These are phyloP conservation scores for Xylariaceae sp. DNA, from an alignment of 2,329 filamentous ascomycete species.

Conservation along the genomic window DNA sequence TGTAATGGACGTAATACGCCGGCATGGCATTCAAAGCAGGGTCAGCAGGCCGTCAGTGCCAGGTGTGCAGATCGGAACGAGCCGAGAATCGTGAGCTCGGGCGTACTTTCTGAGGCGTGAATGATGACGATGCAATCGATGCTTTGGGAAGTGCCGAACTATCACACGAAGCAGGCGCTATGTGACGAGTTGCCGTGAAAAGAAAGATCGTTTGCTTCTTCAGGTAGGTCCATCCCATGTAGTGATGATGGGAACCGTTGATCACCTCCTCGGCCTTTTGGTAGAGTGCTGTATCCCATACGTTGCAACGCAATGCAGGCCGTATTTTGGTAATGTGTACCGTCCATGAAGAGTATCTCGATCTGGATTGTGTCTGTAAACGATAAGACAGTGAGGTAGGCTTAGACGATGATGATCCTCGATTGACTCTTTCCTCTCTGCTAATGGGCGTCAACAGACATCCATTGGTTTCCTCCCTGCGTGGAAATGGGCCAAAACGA, in stretches of 20 bases:
- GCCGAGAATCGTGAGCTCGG: no score
- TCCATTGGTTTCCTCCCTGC: conserved; percentile 23
- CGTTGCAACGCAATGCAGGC: background rate
- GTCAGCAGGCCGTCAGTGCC: no score
- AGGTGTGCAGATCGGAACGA: no score
- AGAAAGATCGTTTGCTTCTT: no score
- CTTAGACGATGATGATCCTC: background rate
- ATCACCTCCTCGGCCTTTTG: background rate
- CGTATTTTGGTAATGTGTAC: background rate
- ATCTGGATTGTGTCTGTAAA: background rate
- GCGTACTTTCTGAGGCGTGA: no score
- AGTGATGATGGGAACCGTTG: background rate
- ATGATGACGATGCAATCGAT: no score
- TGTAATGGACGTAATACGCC: no score
- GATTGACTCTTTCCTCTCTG: conserved; percentile 4
- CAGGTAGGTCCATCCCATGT: background rate
- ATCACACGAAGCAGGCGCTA: background rate
- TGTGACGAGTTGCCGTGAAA: background rate
- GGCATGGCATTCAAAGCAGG: no score
- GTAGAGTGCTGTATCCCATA: background rate
- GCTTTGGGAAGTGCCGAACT: background rate
- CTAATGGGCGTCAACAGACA: conserved; percentile 23
- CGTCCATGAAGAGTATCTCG: background rate
- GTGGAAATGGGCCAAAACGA: conserved; percentile 25
- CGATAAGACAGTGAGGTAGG: background rate